A percentile compares a stretch with the other conserved stretches of the same genome.
Conservation (phyloP, 1,284 basidiomycete genomes). For the Ceratobasidium papillatum region DNA sequence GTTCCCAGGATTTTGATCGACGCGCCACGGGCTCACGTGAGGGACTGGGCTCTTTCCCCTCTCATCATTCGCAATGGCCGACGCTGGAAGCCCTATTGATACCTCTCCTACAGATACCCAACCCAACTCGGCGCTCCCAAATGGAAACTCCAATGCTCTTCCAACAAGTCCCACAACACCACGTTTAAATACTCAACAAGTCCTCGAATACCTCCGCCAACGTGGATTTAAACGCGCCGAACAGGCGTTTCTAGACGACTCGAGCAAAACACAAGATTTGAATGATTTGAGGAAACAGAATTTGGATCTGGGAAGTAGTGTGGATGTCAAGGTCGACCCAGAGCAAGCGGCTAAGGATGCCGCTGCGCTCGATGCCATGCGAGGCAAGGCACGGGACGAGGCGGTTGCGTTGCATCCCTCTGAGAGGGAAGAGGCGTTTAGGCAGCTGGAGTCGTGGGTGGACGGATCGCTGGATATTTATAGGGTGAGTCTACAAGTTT, state of each 20-base stretch:
- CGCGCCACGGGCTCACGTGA: conserved; percentile 12
- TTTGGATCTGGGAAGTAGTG: conserved; percentile 66
- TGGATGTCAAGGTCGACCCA: conserved; percentile 57
- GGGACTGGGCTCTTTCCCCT: background rate
- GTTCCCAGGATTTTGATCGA: conserved; percentile 16
- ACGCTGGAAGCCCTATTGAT: background rate
- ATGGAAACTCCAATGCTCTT: conserved; percentile 8
- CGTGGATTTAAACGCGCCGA: conserved; percentile 84
- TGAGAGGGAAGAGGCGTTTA: conserved; percentile 88
- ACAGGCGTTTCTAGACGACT: conserved; percentile 72
- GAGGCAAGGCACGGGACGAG: conserved; percentile 80
- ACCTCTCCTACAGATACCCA: conserved; percentile 36
- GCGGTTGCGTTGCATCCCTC: conserved; percentile 85
- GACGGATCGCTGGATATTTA: conserved; percentile 90
- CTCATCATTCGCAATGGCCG: conserved; percentile 18
- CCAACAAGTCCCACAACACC: conserved; percentile 31
- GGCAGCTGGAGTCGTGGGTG: conserved; percentile 92
- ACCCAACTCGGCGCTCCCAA: conserved; percentile 19
- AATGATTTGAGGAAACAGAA: conserved; percentile 64
- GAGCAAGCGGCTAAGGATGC: conserved; percentile 47
- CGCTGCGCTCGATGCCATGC: conserved; percentile 76
- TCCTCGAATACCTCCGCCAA: conserved; percentile 85
- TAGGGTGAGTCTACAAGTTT: conserved; percentile 59
- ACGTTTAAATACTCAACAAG: conserved; percentile 47
- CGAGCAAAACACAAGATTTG: conserved; percentile 28